Percentiles rank a stretch among this genome's conserved stretches.
phyloP scores from a whole-genome alignment of 2,329 filamentous ascomycete species.

The Colletotrichum costaricense region DNA sequence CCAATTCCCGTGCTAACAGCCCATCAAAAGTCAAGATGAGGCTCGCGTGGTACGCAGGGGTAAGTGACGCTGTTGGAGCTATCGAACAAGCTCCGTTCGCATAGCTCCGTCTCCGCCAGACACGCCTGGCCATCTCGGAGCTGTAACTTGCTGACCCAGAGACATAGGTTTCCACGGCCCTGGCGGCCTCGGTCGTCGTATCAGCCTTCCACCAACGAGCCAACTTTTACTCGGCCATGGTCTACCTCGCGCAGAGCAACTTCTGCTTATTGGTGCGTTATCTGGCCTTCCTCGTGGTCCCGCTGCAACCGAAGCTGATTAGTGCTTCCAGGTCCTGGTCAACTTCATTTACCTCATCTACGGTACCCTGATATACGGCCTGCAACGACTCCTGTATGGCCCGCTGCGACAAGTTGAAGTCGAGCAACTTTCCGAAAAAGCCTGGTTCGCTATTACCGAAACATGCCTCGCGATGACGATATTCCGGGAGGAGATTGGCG shows the following conservation, averaged over 20 bases:
- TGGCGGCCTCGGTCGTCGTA: conserved; percentile 85
- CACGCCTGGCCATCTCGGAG: background rate
- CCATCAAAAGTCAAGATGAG: conserved; percentile 61
- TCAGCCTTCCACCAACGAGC: conserved; percentile 94
- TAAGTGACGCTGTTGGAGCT: conserved; percentile 49
- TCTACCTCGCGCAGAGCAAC: conserved; percentile 96
- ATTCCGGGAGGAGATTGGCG: conserved; percentile 93
- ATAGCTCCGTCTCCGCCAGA: conserved; percentile 11
- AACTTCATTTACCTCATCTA: conserved; percentile 89
- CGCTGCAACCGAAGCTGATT: conserved; percentile 3
- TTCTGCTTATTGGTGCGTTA: conserved; percentile 85
- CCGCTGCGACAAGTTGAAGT: conserved; percentile 92
- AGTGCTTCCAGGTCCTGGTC: conserved; percentile 77
- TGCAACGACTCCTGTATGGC: conserved; percentile 92
- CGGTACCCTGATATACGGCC: conserved; percentile 82
- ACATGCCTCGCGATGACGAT: conserved; percentile 98
- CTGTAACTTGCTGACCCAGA: conserved; percentile 32
- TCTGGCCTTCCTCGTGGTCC: background rate
- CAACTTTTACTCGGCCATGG: conserved; percentile 98
- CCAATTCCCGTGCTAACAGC: conserved; percentile 25
- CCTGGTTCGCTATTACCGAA: conserved; percentile 98
- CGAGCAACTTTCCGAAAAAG: conserved; percentile 96
- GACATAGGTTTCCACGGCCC: conserved; percentile 80
- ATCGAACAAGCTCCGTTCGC: conserved; percentile 2
- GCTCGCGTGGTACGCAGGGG: conserved; percentile 70